Evolutionary conservation across 2,329 filamentous ascomycete species (phyloP).

Genomic region (Boeremia exigua): DNA sequence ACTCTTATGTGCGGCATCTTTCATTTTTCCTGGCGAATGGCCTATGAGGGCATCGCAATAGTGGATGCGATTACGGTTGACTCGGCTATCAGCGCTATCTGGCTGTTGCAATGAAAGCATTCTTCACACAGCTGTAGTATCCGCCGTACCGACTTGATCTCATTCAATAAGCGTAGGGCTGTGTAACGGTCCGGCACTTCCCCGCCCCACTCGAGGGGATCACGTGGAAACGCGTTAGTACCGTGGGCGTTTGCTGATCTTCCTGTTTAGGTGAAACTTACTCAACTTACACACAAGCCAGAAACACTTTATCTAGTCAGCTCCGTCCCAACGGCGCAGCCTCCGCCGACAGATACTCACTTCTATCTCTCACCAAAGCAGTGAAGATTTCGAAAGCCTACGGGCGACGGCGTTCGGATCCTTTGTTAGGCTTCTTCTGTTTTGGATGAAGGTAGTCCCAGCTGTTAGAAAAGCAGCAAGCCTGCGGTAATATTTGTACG

Average conservation of each 20-base stretch:
- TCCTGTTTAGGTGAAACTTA: not conserved
- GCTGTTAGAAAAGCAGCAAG: not conserved
- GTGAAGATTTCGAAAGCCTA: not conserved
- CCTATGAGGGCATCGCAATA: not conserved
- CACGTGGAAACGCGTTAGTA: constrained; percentile 2
- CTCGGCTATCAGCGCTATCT: not conserved
- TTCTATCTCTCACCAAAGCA: not conserved
- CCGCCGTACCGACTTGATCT: no score
- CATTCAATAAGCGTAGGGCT: not conserved
- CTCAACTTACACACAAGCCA: not conserved
- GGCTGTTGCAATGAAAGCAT: not conserved
- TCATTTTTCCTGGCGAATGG: not conserved
- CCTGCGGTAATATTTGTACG: not conserved
- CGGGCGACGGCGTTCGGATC: not conserved
- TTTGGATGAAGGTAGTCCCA: not conserved
- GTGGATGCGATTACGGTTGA: not conserved
- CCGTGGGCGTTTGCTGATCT: not conserved
- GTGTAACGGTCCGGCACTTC: no score
- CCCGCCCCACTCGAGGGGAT: not conserved
- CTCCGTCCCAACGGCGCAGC: no score
- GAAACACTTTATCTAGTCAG: not conserved
- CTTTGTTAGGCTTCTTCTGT: not conserved
- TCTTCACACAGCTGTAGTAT: not conserved
- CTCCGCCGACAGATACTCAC: not conserved
- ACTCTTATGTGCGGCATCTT: not conserved